Conservation (phyloP, 2,329 filamentous ascomycete genomes). For the Pseudogymnoascus sp. region DNA sequence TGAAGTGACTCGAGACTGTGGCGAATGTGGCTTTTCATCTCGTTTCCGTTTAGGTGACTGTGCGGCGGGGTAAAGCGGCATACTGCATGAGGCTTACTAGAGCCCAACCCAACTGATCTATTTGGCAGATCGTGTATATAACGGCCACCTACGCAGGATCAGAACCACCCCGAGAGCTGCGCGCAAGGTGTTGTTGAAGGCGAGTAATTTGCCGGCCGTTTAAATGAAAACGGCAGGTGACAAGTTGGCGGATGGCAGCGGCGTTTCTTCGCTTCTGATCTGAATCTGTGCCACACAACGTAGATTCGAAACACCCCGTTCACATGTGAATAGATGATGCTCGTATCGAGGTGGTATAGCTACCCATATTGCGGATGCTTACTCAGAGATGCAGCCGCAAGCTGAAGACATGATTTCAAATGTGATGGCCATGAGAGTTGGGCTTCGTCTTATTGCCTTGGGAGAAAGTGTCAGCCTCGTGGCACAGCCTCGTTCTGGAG, state of each 20-base stretch:
- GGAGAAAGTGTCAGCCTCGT: not conserved
- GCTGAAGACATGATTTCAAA: not conserved
- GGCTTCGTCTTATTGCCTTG: not conserved
- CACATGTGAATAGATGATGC: not conserved
- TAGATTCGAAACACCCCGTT: not conserved
- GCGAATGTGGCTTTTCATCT: slow-evolving; percentile 7
- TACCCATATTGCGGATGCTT: not conserved
- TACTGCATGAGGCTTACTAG: slow-evolving; percentile 7
- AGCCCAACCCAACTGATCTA: not conserved
- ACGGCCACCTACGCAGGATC: not conserved
- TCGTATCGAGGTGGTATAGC: not conserved
- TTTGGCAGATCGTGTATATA: not conserved
- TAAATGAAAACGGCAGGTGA: slow-evolving; percentile 9
- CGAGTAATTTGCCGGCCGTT: not conserved
- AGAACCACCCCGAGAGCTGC: not conserved
- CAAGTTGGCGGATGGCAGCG: not conserved
- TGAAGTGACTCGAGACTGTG: not conserved
- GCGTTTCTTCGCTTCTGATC: not conserved
- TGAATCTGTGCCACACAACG: not conserved
- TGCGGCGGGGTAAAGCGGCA: slow-evolving; percentile 5
- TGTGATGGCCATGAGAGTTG: slow-evolving; percentile 5
- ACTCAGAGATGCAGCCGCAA: not conserved
- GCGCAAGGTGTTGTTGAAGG: slow-evolving; percentile 1
- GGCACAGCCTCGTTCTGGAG: not conserved
- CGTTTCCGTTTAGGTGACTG: slow-evolving; percentile 9